Conservation (phyloP, 352 stramenopile species). For the Blastocystis sp. region DNA sequence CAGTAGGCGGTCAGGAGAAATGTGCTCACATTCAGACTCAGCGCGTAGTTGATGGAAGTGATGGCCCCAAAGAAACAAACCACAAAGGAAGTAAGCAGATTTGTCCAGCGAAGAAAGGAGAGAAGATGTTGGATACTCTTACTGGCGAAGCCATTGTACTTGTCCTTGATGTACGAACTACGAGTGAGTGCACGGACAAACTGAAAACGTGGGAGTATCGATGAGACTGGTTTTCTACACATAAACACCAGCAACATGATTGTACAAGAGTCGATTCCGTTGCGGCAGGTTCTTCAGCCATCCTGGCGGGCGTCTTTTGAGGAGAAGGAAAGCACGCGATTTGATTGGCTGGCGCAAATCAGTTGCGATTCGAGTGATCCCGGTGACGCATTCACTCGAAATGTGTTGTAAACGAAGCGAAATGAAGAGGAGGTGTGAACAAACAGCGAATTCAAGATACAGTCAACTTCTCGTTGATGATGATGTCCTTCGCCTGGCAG, state of each 20-base stretch:
- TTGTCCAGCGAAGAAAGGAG: conserved; percentile 37
- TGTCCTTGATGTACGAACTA: not conserved
- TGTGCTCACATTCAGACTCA: not conserved
- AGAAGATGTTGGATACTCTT: not conserved
- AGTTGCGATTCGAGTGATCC: no score
- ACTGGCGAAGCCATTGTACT: not conserved
- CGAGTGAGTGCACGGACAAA: not conserved
- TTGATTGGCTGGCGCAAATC: no score
- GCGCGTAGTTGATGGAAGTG: not conserved
- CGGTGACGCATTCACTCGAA: no score
- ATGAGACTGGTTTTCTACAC: conserved; percentile 33
- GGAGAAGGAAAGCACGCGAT: no score
- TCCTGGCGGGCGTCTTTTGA: no score
- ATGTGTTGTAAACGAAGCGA: no score
- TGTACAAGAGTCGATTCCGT: conserved; percentile 34
- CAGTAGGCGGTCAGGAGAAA: conserved; percentile 5
- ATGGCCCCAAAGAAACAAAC: not conserved
- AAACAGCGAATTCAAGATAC: not conserved
- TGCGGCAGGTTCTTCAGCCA: not conserved
- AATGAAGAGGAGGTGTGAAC: no score
- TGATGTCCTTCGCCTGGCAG: conserved; percentile 6
- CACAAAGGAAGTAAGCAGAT: not conserved
- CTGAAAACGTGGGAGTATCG: not conserved
- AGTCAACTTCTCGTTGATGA: conserved; percentile 12
- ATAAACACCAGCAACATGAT: not conserved